Conservation (phyloP, 495 filamentous ascomycete species). For the Cercophora newfieldiana region DNA sequence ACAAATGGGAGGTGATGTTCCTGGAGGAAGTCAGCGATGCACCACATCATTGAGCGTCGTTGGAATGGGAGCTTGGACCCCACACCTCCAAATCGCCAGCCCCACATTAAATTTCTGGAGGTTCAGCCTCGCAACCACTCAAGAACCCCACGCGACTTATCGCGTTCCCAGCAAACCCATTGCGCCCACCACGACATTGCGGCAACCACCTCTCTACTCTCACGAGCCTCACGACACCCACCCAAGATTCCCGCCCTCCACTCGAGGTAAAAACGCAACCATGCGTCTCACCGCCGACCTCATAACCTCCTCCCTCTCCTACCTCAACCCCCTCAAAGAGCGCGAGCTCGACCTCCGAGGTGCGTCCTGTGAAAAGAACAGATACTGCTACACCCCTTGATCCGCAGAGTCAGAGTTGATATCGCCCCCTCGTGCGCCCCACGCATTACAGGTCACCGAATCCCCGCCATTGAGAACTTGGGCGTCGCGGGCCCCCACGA, state of each 20-base stretch:
- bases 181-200: not conserved
- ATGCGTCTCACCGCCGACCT: slow-evolving; percentile 97
- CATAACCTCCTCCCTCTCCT: slow-evolving; percentile 86
- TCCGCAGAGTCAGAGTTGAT: slow-evolving; percentile 74
- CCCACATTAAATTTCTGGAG: not conserved
- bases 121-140: not conserved
- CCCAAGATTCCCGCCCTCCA: not conserved
- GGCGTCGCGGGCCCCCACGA: slow-evolving; percentile 93
- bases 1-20: too few species aligned
- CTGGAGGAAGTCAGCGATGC: too few species aligned
- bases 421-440: slow-evolving; percentile 53
- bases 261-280: slow-evolving; percentile 20
- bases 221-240: not conserved
- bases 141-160: not conserved
- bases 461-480: slow-evolving; percentile 96
- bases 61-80: not conserved
- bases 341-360: slow-evolving; percentile 99
- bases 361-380: slow-evolving; percentile 93
- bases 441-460: slow-evolving; percentile 82
- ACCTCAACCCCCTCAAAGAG: slow-evolving; percentile 96
- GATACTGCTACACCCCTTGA: slow-evolving; percentile 86
- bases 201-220: not conserved
- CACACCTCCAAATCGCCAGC: not conserved
- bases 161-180: not conserved
- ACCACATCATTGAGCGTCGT: not conserved